These are phyloP conservation scores for Senna tora DNA, from an alignment of 306 rosid species.

Conservation along the genomic window DNA sequence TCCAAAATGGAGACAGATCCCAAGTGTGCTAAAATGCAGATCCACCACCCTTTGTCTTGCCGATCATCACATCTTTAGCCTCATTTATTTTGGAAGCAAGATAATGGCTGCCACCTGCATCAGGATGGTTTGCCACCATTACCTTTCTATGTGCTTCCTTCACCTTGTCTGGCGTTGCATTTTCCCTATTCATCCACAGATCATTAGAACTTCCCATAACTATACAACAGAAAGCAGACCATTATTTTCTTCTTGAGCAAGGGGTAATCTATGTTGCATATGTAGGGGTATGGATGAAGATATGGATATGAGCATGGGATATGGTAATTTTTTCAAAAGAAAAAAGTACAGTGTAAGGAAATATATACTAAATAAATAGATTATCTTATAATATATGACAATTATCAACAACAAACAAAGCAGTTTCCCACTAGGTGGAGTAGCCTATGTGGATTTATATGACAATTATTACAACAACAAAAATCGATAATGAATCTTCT, in stretches of 20 bases:
- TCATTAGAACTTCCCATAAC: conserved; percentile 3
- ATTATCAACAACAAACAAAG: no score
- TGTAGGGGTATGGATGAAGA: no score
- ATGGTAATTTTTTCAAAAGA: no score
- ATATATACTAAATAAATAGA: no score
- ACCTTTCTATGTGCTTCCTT: conserved; percentile 80
- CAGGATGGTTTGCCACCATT: conserved; percentile 87
- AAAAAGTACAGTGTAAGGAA: no score
- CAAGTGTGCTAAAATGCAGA: conserved; percentile 54
- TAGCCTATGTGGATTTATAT: no score
- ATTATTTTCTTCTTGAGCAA: background rate
- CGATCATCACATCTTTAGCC: conserved; percentile 73
- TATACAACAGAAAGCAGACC: background rate
- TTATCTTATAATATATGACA: no score
- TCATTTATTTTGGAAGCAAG: conserved; percentile 82
- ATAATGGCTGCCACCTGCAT: conserved; percentile 81
- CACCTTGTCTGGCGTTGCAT: conserved; percentile 60
- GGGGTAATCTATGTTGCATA: background rate
- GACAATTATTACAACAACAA: no score
- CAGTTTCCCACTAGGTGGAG: no score
- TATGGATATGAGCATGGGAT: no score
- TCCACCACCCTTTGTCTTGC: conserved; percentile 60
- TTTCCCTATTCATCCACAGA: conserved; percentile 55
- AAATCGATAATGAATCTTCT: no score
- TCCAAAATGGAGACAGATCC: conserved; percentile 9